phyloP scores from a whole-genome alignment of 768 basidiomycete species.

The Kwoniella shandongensis region DNA sequence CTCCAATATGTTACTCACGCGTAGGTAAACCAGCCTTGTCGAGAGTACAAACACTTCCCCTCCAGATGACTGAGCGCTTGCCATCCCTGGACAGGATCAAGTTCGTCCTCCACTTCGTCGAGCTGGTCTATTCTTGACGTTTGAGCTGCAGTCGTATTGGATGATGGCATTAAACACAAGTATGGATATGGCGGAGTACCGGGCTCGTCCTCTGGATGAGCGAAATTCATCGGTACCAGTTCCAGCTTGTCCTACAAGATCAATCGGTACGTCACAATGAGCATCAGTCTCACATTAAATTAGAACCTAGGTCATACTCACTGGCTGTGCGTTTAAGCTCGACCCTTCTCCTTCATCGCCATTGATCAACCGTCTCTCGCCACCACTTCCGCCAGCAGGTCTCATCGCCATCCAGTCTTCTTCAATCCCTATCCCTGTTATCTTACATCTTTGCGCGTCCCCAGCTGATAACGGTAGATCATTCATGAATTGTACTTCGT shows the following conservation, averaged over 20 bases:
- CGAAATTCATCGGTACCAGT: conserved; percentile 36
- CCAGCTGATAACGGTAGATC: conserved; percentile 36
- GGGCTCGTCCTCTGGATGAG: conserved; percentile 12
- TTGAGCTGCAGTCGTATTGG: conserved; percentile 27
- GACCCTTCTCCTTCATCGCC: conserved; percentile 4
- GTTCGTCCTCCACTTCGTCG: conserved; percentile 27
- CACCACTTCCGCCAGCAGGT: not conserved
- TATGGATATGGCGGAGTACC: conserved; percentile 31
- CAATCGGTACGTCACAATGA: no score
- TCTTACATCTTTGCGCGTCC: conserved; percentile 37
- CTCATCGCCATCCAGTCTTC: conserved; percentile 24
- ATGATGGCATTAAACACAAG: conserved; percentile 46
- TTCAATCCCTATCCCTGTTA: conserved; percentile 17
- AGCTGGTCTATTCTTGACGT: conserved; percentile 14
- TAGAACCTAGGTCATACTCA: no score
- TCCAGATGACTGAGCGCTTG: conserved; percentile 42
- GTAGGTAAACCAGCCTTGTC: conserved; percentile 72
- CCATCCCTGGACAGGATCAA: conserved; percentile 41
- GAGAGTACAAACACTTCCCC: conserved; percentile 46
- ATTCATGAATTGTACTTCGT: conserved; percentile 48
- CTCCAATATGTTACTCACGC: no score
- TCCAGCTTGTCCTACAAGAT: conserved; percentile 22
- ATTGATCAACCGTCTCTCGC: conserved; percentile 19
- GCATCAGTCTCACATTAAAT: no score
- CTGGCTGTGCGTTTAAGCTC: not conserved